Conservation (phyloP, 2,329 filamentous ascomycete species). For the Nakataea oryzae region DNA sequence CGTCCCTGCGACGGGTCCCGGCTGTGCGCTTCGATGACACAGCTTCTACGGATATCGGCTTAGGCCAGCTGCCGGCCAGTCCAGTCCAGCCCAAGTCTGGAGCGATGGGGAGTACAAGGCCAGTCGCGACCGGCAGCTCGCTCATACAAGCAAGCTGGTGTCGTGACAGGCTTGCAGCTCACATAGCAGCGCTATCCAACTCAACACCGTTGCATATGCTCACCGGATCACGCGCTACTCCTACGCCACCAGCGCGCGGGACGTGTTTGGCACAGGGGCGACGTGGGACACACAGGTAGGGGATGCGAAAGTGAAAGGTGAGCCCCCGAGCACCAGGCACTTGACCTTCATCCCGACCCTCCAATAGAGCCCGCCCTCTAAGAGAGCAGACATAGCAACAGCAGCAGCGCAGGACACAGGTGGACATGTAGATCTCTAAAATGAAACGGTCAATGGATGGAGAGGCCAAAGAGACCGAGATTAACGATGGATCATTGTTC, state of each 20-base stretch:
- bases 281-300: not conserved
- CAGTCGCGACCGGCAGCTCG: not conserved
- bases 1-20: not conserved
- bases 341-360: no score
- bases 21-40: not conserved
- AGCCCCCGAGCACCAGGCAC: no score
- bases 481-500: constrained; percentile 48
- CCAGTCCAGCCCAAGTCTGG: not conserved
- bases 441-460: constrained; percentile 46
- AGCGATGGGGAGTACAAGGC: no score
- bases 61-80: not conserved
- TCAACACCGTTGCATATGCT: no score
- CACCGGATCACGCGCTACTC: not conserved
- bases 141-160: not conserved
- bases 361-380: no score
- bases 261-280: not conserved
- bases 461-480: constrained; percentile 37
- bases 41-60: not conserved
- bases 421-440: constrained; percentile 42
- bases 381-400: not conserved
- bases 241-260: not conserved
- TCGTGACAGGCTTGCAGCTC: not conserved
- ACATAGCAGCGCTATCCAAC: not conserved
- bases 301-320: no score
- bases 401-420: not conserved